A percentile compares a stretch with the other conserved stretches of the same genome.
These are phyloP conservation scores for Zea mays DNA, from an alignment of 176 grass and related monocot species.

Conservation along the genomic window Zm-B73-REFERENCE-NAM-5.0 NC_050097.1:224039001-224039500, in stretches of 20 bases:
- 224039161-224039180: constrained; percentile 86
- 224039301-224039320: constrained; percentile 84
- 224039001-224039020: constrained; percentile 48
- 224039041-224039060: constrained; percentile 66
- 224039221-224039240: constrained; percentile 93
- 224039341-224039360: constrained; percentile 86
- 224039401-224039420: constrained; percentile 24
- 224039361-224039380: constrained; percentile 78
- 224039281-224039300: constrained; percentile 50
- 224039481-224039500: constrained; percentile 80
- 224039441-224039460: constrained; percentile 50
- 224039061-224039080: constrained; percentile 61
- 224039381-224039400: constrained; percentile 27
- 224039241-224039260: constrained; percentile 58
- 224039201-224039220: constrained; percentile 81
- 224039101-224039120: constrained; percentile 91
- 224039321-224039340: constrained; percentile 73
- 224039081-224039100: constrained; percentile 80
- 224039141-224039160: constrained; percentile 90
- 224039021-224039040: constrained; percentile 63
- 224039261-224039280: constrained; percentile 47
- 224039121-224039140: constrained; percentile 87
- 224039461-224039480: constrained; percentile 70
- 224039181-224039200: constrained; percentile 81
- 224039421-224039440: constrained; percentile 27